Conservation (phyloP, 2,329 filamentous ascomycete species). For the Eurotiales sp. region DNA sequence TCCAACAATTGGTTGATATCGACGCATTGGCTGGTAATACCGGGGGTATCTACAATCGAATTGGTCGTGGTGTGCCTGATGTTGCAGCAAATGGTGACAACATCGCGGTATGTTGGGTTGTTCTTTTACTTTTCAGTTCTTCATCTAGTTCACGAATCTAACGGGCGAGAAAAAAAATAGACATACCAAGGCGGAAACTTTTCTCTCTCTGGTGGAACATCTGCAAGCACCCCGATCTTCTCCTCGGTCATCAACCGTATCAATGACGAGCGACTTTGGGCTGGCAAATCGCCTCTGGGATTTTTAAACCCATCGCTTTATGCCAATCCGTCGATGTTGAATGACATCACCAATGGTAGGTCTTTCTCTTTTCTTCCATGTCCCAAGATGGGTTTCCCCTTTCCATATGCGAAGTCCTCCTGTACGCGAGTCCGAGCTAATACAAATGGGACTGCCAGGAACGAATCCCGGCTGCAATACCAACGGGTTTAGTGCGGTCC, state of each 20-base stretch:
- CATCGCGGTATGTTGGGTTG: slow-evolving; percentile 6
- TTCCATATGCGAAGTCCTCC: background rate
- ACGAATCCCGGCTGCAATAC: slow-evolving; percentile 7
- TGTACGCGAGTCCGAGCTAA: background rate
- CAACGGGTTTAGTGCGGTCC: slow-evolving; percentile 3
- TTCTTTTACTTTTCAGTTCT: background rate
- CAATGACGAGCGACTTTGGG: slow-evolving; percentile 14
- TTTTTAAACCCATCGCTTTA: slow-evolving; percentile 12
- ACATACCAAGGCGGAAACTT: slow-evolving; percentile 6
- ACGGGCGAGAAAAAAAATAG: background rate
- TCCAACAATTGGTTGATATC: slow-evolving; percentile 12
- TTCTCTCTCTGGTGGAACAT: slow-evolving; percentile 10
- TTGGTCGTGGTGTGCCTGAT: slow-evolving; percentile 11
- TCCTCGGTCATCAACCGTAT: slow-evolving; percentile 13
- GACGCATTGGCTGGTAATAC: slow-evolving; percentile 7
- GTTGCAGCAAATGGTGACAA: slow-evolving; percentile 15
- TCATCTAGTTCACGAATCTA: background rate
- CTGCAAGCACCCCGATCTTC: slow-evolving; percentile 14
- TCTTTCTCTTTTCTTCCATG: background rate
- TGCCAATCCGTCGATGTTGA: slow-evolving; percentile 12
- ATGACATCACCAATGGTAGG: slow-evolving; percentile 14
- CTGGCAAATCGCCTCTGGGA: slow-evolving; percentile 12
- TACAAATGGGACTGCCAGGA: background rate
- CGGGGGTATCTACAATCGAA: slow-evolving; percentile 11
- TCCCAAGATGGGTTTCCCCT: background rate